Evolutionary conservation across 2,329 filamentous ascomycete genomes (phyloP).

Genomic region (Oidium heveae): DNA sequence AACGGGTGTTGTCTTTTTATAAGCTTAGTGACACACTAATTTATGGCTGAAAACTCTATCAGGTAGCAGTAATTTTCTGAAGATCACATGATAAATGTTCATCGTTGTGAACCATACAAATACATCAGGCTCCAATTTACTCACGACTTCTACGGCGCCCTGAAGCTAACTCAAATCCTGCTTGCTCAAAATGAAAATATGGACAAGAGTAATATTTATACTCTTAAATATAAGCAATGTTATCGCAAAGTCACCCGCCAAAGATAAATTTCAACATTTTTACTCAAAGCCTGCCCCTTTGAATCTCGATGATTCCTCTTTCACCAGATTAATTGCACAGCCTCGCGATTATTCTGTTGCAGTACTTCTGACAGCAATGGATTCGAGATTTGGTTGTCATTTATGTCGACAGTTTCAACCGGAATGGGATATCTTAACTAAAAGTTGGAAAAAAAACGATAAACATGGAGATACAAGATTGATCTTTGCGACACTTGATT

Average conservation of each 20-base stretch:
- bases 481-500: conserved; percentile 70
- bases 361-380: conserved; percentile 68
- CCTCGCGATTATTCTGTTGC: conserved; percentile 68
- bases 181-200: neutral
- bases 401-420: conserved; percentile 80
- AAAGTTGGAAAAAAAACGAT: conserved; percentile 72
- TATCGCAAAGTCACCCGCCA: conserved; percentile 36
- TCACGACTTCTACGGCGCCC: no score
- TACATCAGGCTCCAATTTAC: no score
- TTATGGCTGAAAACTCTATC: no score
- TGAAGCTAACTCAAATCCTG: no score
- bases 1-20: no score
- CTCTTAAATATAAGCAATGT: conserved; percentile 12
- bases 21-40: no score
- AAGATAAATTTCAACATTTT: conserved; percentile 45
- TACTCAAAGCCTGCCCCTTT: conserved; percentile 44
- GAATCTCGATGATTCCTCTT: conserved; percentile 54
- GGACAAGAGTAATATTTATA: neutral
- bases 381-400: conserved; percentile 58
- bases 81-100: no score
- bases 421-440: conserved; percentile 71
- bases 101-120: no score
- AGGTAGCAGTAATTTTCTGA: no score
- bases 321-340: conserved; percentile 46
- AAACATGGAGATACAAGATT: conserved; percentile 46